Base-by-base conservation (phyloP, 2,329 filamentous ascomycete species). In the Decorospora gaudefroyi region DNA sequence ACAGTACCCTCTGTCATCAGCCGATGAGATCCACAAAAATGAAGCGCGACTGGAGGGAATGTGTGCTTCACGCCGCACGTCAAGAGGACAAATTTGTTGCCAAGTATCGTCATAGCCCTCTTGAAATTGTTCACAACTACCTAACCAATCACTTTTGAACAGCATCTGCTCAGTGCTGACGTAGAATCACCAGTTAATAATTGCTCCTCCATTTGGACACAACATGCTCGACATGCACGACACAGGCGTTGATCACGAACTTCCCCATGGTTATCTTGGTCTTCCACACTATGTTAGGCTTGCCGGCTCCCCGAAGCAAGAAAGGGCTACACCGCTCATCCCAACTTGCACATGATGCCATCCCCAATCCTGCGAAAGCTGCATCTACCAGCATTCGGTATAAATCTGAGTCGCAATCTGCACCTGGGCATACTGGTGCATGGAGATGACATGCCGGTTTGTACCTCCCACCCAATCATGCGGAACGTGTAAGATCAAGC, bases 281-380 rank as follows among this genome's bases (percentile, higher is more conserved):
- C 43, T 31, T 42, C 43, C 37, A 42, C 43, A 46, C 42, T 38
- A 31, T 38, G 21, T 40, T 35, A 45, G 44, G 35, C 30, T 35
- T 47, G 40, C 51, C 51, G 48, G 25, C 36, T 49, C 61, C 59
- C 53, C 59, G 61, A 46, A 27, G 28, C 39, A 50, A 35, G 39
- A 21, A 51, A 30, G 21, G 44, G 34, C 55, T 48, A 55, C 57
- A 63, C 60, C 60, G 60, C 58, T n/a, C 50, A 47, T 36, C 46
- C 53, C 42, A 29, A 34, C 32, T 18, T 29, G 16, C 27, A 19
- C 33, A 34, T 26, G 9, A 17, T 21, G 27, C 28, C 27, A 26
- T 11, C 26, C 37, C 35, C 13, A 15, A 23, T 11, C 32, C 30
- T 30, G 34, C 41, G 11, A 25, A 31, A 34, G 35, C 30, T 40